A percentile compares a stretch with the other conserved stretches of the same genome.
Conservation (phyloP, 208 protist species). For the Leishmania major region DNA sequence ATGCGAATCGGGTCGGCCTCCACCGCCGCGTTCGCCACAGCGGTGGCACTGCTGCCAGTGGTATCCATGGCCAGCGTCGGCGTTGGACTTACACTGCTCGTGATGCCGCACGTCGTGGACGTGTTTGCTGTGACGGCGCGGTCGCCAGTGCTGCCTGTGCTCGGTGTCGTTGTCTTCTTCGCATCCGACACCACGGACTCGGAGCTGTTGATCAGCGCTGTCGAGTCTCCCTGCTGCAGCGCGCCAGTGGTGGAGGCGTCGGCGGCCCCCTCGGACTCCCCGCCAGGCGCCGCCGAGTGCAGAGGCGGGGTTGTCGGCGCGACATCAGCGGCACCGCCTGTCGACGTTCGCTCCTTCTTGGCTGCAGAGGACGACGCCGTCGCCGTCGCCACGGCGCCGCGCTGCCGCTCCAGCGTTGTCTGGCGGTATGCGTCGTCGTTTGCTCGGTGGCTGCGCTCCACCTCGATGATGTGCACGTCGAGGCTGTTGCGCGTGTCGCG, state of each 20-base stretch:
- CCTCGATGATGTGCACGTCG: constrained; percentile 48
- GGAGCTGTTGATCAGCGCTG: not conserved
- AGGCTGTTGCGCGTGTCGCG: constrained; percentile 28
- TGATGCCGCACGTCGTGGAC: not conserved
- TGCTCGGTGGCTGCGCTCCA: constrained; percentile 28
- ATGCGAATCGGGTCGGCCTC: constrained; percentile 23
- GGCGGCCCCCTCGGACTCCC: not conserved
- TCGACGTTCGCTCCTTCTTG: not conserved
- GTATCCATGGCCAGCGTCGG: not conserved
- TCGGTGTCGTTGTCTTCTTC: not conserved
- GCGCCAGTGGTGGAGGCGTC: not conserved
- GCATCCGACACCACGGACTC: not conserved
- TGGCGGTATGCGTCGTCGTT: constrained; percentile 35
- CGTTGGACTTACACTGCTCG: not conserved
- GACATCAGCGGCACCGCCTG: not conserved
- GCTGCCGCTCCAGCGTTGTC: constrained; percentile 26
- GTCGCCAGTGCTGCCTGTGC: not conserved
- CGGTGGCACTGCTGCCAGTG: not conserved
- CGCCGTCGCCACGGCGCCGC: constrained; percentile 3
- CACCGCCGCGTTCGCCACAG: not conserved
- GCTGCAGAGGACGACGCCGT: not conserved
- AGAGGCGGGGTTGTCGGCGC: not conserved
- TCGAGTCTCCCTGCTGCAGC: not conserved
- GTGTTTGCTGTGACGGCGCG: not conserved
- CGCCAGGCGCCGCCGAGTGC: not conserved